Evolutionary conservation across 1,284 basidiomycete genomes (phyloP), one percentile per base, ranked within the genome.

Genomic region (Pterulicium gracile): DNA sequence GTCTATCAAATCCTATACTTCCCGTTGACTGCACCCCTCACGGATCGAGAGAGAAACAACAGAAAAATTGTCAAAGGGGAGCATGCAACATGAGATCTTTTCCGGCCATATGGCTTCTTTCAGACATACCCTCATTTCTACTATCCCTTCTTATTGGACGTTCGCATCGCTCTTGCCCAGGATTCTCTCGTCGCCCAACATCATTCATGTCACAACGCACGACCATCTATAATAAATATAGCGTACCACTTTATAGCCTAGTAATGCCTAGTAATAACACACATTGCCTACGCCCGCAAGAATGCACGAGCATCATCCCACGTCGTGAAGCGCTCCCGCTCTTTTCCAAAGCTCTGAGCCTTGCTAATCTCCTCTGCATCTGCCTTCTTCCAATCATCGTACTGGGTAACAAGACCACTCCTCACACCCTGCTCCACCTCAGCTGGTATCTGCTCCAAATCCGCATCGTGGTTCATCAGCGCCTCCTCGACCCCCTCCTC

Each of bases 311-410:
- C 77, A 43, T 77, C 73, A 45, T 70, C 64, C 83, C 84, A 88
- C 1, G 53, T 56, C 3, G 22, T 39, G 77, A 92, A 81, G 51
- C 89, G 72, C 64, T 92, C 89, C 43, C 87, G 68, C 60, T 86
- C 81, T 63, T 92, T 92, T 2, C 79, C 81, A 19, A 64, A 48
- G 34, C 55, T 58, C 48, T 68, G 58, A 0, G 88, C 88, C 43
- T 75, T 63, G 49, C 68, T 62, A 21, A 73, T 56, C 60, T 92
- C 88, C 57, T 83, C 84, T 14, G 61, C 67, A 56, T 88, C 75
- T 13, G 91, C 64, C 47, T 52, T 57, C 60, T 72, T 77, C 89
- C 88, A 92, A 51, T 81, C 78, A 13, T 63, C 61, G 54, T 88
- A 90, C 40, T 66, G 63, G 10, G 74, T 72, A 3, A 89, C 72